Evolutionary conservation across 2,329 filamentous ascomycete genomes (phyloP).

Genomic region (Basipetospora chlamydospora): DNA sequence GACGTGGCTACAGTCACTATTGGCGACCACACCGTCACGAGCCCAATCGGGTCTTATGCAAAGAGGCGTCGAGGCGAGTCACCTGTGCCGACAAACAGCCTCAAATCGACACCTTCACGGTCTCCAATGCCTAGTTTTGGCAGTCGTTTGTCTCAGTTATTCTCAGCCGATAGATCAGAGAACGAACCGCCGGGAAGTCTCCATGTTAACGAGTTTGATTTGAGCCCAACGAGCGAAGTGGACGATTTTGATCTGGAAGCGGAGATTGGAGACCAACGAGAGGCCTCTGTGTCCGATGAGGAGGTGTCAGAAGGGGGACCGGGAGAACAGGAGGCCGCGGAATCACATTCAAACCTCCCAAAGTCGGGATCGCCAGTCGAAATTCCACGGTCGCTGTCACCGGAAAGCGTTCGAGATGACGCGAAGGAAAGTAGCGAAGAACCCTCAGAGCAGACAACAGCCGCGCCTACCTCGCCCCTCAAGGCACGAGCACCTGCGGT

Average conservation of each 20-base stretch:
- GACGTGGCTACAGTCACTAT: slow-evolving; percentile 65
- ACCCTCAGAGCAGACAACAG: neutral
- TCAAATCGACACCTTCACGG: too few species aligned
- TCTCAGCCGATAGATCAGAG: slow-evolving; percentile 18
- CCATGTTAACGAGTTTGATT: slow-evolving; percentile 10
- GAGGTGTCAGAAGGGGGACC: too few species aligned
- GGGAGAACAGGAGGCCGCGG: too few species aligned
- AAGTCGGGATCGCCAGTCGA: too few species aligned
- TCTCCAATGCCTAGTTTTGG: slow-evolving; percentile 24
- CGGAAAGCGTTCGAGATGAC: slow-evolving; percentile 6
- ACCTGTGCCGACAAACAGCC: too few species aligned
- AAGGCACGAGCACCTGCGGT: neutral
- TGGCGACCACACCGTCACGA: slow-evolving; percentile 51
- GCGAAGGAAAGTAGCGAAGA: neutral
- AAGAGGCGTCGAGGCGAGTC: slow-evolving; percentile 23
- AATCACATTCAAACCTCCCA: too few species aligned
- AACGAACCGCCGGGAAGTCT: slow-evolving; percentile 5
- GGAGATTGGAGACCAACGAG: too few species aligned
- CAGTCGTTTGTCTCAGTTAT: slow-evolving; percentile 27
- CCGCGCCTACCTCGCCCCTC: too few species aligned
- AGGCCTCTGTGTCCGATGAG: too few species aligned
- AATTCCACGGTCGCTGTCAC: too few species aligned
- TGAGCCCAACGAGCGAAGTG: slow-evolving; percentile 15
- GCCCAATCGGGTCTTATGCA: slow-evolving; percentile 44
- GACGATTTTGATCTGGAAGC: too few species aligned